phyloP scores from a whole-genome alignment of 352 stramenopile species.

The Globisporangium heterothallicum region DNA sequence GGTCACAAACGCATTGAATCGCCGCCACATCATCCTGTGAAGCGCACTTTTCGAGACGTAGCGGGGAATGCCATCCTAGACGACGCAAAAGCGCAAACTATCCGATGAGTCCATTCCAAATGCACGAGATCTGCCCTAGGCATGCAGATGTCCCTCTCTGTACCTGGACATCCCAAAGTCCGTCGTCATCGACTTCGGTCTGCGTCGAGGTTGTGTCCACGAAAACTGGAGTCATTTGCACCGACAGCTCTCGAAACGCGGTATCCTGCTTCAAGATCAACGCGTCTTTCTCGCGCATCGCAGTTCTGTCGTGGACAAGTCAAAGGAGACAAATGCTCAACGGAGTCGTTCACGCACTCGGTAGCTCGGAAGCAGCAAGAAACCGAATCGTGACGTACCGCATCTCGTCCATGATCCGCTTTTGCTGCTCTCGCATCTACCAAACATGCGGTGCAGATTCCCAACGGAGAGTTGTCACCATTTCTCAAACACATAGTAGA shows the following conservation, averaged over 20 bases:
- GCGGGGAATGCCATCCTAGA: constrained; percentile 49
- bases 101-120: no score
- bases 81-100: neutral
- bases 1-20: constrained; percentile 62
- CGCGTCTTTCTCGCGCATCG: constrained; percentile 47
- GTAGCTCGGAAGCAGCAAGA: neutral
- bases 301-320: constrained; percentile 13
- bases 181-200: constrained; percentile 67
- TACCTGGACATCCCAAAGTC: constrained; percentile 63
- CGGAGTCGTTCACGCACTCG: no score
- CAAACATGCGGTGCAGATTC: no score
- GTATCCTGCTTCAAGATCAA: constrained; percentile 38
- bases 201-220: constrained; percentile 28
- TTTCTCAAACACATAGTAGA: neutral
- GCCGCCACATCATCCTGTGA: constrained; percentile 51
- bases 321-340: no score
- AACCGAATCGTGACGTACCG: constrained; percentile 18
- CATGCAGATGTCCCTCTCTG: no score
- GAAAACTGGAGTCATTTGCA: constrained; percentile 17
- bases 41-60: constrained; percentile 47
- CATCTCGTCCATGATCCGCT: constrained; percentile 48
- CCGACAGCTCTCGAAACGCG: constrained; percentile 36
- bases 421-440: constrained; percentile 47
- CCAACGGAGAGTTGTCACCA: no score
- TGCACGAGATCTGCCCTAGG: no score